These are phyloP conservation scores for Dicorynia guianensis DNA, from an alignment of 306 rosid genomes.

Conservation along the genomic window DNA sequence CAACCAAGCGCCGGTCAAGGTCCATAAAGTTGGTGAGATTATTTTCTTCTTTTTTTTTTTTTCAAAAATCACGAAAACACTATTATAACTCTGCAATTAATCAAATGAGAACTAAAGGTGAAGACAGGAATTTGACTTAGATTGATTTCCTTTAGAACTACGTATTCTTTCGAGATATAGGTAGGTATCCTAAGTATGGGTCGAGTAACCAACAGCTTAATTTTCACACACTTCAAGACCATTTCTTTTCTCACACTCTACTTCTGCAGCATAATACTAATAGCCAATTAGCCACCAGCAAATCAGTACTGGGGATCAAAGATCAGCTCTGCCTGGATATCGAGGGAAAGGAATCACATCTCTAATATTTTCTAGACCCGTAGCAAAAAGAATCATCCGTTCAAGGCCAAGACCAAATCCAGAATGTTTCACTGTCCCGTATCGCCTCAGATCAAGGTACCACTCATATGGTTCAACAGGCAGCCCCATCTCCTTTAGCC, in stretches of 20 bases:
- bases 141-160: background rate
- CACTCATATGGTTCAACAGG: conserved; percentile 93
- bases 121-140: background rate
- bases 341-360: conserved; percentile 97
- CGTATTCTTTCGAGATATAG: background rate
- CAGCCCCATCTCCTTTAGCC: conserved; percentile 80
- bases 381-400: conserved; percentile 93
- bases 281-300: background rate
- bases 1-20: no score
- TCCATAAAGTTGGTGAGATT: no score
- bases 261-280: conserved; percentile 27
- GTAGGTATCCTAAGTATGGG: background rate
- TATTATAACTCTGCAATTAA: background rate
- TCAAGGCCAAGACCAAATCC: conserved; percentile 98
- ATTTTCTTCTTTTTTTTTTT: no score
- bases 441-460: conserved; percentile 96
- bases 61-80: background rate
- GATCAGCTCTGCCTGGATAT: conserved; percentile 94
- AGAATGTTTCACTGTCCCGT: conserved; percentile 81
- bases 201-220: background rate
- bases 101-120: background rate
- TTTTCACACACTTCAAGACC: background rate
- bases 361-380: no score
- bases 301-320: conserved; percentile 46
- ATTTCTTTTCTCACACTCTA: conserved; percentile 18